phyloP scores from a whole-genome alignment of 169 alveolate species.

The Eimeria praecox region DNA sequence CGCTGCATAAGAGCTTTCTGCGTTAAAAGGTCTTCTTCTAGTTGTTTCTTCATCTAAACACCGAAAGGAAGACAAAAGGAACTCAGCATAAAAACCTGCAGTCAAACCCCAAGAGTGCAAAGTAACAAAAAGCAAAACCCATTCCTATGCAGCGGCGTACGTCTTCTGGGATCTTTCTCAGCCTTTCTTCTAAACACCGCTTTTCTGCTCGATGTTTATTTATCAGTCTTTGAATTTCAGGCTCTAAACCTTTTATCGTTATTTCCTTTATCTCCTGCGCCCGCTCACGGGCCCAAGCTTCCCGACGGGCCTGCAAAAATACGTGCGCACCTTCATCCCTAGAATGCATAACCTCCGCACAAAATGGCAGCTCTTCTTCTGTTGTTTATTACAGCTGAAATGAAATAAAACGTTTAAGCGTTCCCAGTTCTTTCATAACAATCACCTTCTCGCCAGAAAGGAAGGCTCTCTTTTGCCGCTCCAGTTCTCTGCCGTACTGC shows the following conservation, averaged over 20 bases:
- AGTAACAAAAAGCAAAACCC: not conserved
- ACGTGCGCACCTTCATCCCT: not conserved
- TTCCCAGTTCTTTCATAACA: not conserved
- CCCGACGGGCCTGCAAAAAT: slow-evolving; percentile 71
- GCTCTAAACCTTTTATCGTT: slow-evolving; percentile 78
- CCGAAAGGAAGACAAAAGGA: not conserved
- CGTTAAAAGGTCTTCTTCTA: slow-evolving; percentile 11
- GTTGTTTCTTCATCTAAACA: slow-evolving; percentile 33
- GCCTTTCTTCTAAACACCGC: slow-evolving; percentile 51
- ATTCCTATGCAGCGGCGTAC: not conserved
- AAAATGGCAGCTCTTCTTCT: not conserved
- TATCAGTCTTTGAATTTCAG: slow-evolving; percentile 76
- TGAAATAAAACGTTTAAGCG: too few relatives aligned
- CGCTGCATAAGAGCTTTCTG: slow-evolving; percentile 12
- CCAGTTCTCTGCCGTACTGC: slow-evolving; percentile 67
- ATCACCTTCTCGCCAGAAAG: slow-evolving; percentile 64
- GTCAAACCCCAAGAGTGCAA: not conserved
- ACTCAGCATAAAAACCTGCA: not conserved
- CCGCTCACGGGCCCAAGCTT: slow-evolving; percentile 78
- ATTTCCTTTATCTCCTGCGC: slow-evolving; percentile 77
- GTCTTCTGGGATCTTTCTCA: not conserved
- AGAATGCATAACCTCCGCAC: not conserved
- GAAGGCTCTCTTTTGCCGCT: slow-evolving; percentile 60
- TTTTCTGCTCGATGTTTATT: slow-evolving; percentile 67
- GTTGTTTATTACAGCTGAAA: not conserved